Base-by-base conservation (phyloP, 306 rosid species). In the Bauhinia variegata region DNA sequence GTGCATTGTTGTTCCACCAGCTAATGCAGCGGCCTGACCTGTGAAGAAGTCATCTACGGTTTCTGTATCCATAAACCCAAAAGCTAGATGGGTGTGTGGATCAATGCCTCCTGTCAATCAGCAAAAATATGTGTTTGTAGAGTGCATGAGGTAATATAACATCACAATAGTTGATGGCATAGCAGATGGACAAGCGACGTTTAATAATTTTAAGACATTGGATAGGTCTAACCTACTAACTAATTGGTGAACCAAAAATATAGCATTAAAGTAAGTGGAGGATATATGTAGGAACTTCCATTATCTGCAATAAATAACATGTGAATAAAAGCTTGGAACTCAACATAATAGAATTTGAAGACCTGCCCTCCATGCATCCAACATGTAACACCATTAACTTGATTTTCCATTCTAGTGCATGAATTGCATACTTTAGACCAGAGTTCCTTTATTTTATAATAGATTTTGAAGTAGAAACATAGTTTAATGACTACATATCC, bases 1-100 rank as follows among this genome's bases (percentile, higher is more conserved):
- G 73, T 92, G 96, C 98, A 89, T 89, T 11, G 98, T 92, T 19
- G 98, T 92, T 72, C 98, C 98, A 67, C 96, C 98, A 60, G 96
- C 92, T 86, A 92, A 87, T 53, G 96, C 96, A 13, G 98, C 98
- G 30, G 98, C 98, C 81, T 92, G 98, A 61, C 98, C 96, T 74
- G 77, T 81, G 83, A 92, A 89, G 88, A 89, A 92, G 81, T 92
- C 93, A 65, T 89, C 96, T 43, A 78, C 62, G 0, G 93, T 72
- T 63, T 55, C 83, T 15, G 85, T 66, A 54, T 67, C 80, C 96
- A 89, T 87, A 78, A 86, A 86, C 79, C 76, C 89, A 44, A 92
- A 56, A 38, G 76, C 86, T 34, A 92, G 80, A 82, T 92, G 98
- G 37, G 96, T 86, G 74, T 92, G 98, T 62, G 98, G 98, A 80